Evolutionary conservation across 2,329 filamentous ascomycete species (phyloP).

Genomic region (Paramyrothecium sp.): DNA sequence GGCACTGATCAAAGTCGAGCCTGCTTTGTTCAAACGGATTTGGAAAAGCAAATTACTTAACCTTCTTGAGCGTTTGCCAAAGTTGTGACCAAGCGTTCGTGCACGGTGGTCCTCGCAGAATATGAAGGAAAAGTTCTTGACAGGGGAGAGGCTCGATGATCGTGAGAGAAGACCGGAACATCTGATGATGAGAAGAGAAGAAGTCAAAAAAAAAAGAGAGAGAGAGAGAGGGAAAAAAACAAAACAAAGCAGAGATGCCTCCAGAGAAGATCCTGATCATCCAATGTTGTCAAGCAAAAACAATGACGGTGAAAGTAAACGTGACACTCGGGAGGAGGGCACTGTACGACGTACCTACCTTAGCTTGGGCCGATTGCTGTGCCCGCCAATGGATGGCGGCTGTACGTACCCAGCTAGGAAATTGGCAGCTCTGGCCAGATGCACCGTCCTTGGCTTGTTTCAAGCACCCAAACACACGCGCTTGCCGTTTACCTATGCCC

Average conservation of each 20-base stretch:
- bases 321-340: background rate
- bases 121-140: too few relatives aligned
- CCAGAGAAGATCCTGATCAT: too few relatives aligned
- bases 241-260: background rate
- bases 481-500: background rate
- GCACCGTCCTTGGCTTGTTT: too few relatives aligned
- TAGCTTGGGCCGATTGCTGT: too few relatives aligned
- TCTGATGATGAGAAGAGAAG: background rate
- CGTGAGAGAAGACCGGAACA: background rate
- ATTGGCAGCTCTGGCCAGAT: background rate
- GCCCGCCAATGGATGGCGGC: background rate
- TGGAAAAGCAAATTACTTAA: too few relatives aligned
- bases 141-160: too few relatives aligned
- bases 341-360: background rate
- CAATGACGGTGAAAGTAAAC: background rate
- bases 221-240: background rate
- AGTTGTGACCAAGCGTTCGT: too few relatives aligned
- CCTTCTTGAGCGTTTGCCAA: too few relatives aligned
- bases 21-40: too few relatives aligned
- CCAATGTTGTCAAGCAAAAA: too few relatives aligned
- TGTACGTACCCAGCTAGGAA: background rate
- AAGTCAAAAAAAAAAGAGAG: background rate
- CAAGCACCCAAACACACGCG: background rate
- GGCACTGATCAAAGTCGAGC: too few relatives aligned
- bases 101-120: too few relatives aligned